phyloP scores from a whole-genome alignment of 2,329 filamentous ascomycete genomes.

The Beauveria asiatica region DNA sequence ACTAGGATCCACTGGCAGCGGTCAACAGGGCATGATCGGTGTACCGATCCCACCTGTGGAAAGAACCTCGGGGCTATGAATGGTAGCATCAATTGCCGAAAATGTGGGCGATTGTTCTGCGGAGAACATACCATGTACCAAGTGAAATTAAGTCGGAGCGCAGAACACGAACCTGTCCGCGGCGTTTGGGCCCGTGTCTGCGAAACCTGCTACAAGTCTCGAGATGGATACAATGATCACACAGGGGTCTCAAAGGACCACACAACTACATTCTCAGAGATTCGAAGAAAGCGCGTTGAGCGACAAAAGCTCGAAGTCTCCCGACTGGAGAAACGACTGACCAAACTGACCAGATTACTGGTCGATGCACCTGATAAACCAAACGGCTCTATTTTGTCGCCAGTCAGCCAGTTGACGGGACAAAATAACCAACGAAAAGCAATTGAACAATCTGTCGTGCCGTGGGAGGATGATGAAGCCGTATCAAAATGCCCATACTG shows the following conservation, averaged over 20 bases:
- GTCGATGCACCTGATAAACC: slow-evolving; percentile 65
- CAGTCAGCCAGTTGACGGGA: slow-evolving; percentile 52
- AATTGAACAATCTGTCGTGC: slow-evolving; percentile 85
- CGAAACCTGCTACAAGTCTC: slow-evolving; percentile 97
- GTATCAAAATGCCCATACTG: slow-evolving; percentile 86
- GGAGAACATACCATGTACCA: slow-evolving; percentile 99
- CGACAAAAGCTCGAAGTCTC: slow-evolving; percentile 81
- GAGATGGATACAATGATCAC: slow-evolving; percentile 91
- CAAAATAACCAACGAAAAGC: slow-evolving; percentile 69
- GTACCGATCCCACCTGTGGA: slow-evolving; percentile 80
- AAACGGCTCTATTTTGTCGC: slow-evolving; percentile 47
- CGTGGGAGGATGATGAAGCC: slow-evolving; percentile 84
- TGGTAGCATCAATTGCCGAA: slow-evolving; percentile 84
- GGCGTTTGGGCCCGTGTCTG: slow-evolving; percentile 93
- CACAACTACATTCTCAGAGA: slow-evolving; percentile 58
- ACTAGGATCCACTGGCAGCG: slow-evolving; percentile 85
- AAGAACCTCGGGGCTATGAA: slow-evolving; percentile 70
- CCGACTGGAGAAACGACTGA: slow-evolving; percentile 82
- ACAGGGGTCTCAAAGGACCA: slow-evolving; percentile 64
- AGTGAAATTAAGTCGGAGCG: slow-evolving; percentile 89
- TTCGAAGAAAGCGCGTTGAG: slow-evolving; percentile 72
- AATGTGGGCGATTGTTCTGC: slow-evolving; percentile 89
- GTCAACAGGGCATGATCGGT: slow-evolving; percentile 63
- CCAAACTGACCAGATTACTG: slow-evolving; percentile 78
- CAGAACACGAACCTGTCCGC: slow-evolving; percentile 79